Evolutionary conservation across 2,329 filamentous ascomycete genomes (phyloP).

Genomic region (Sphaerulina musiva): DNA sequence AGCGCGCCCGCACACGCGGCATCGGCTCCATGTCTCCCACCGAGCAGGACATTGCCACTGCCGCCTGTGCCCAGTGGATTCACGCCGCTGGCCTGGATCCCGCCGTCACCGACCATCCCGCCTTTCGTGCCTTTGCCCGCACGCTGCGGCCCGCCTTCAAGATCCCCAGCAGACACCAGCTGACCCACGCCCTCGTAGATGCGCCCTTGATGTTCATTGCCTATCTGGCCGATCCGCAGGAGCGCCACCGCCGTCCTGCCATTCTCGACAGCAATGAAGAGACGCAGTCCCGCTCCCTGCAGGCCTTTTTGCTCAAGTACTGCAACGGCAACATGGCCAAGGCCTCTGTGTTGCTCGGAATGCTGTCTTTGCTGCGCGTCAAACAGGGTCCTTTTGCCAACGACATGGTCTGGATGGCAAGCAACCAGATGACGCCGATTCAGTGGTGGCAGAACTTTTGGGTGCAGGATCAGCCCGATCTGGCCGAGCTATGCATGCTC

Average conservation of each 20-base stretch:
- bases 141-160: constrained; percentile 23
- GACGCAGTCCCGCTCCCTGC: constrained; percentile 21
- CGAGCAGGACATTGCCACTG: constrained; percentile 22
- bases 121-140: constrained; percentile 21
- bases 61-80: constrained; percentile 24
- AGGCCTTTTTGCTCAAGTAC: constrained; percentile 24
- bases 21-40: constrained; percentile 22
- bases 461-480: constrained; percentile 22
- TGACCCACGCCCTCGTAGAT: constrained; percentile 22
- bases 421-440: constrained; percentile 22
- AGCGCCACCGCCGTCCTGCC: constrained; percentile 21
- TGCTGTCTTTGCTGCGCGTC: constrained; percentile 23
- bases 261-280: constrained; percentile 24
- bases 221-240: constrained; percentile 22
- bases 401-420: constrained; percentile 24
- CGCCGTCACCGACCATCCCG: constrained; percentile 20
- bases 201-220: constrained; percentile 25
- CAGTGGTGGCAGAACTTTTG: constrained; percentile 26
- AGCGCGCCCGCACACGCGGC: constrained; percentile 22
- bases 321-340: constrained; percentile 18
- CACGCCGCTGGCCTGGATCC: constrained; percentile 17
- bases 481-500: constrained; percentile 23
- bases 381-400: constrained; percentile 23
- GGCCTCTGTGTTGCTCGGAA: constrained; percentile 17
- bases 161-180: constrained; percentile 18